Percentiles rank a stretch among this genome's conserved stretches.
phyloP scores from a whole-genome alignment of 352 stramenopile genomes.

The Pythium chondricola region DNA sequence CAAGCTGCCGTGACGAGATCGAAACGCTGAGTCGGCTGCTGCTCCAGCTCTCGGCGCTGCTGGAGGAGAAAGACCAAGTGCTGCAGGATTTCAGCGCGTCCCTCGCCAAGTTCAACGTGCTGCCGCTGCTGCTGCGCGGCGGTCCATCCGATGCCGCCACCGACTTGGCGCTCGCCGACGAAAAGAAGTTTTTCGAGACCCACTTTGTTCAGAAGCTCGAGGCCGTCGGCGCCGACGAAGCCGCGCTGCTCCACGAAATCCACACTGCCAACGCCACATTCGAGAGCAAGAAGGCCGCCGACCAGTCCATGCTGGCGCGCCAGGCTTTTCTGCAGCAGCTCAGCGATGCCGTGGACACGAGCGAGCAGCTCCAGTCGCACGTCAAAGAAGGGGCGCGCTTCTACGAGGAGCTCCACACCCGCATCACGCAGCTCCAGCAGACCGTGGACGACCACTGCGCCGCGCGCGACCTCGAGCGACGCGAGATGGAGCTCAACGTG shows the following conservation, averaged over 20 bases:
- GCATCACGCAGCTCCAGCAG: slow-evolving; percentile 60
- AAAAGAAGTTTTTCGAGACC: slow-evolving; percentile 56
- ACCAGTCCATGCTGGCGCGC: slow-evolving; percentile 44
- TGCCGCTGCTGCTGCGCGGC: slow-evolving; percentile 44
- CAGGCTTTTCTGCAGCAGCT: slow-evolving; percentile 56
- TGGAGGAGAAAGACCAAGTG: slow-evolving; percentile 62
- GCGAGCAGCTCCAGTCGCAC: slow-evolving; percentile 71
- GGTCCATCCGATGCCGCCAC: slow-evolving; percentile 10
- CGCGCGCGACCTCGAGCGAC: slow-evolving; percentile 59
- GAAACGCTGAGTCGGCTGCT: slow-evolving; percentile 35
- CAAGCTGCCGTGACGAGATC: slow-evolving; percentile 53
- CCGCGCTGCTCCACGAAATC: slow-evolving; percentile 31
- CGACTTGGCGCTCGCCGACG: slow-evolving; percentile 32
- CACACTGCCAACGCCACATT: slow-evolving; percentile 43
- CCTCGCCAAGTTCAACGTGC: slow-evolving; percentile 51
- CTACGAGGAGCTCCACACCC: slow-evolving; percentile 47
- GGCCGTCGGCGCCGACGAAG: slow-evolving; percentile 46
- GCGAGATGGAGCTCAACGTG: slow-evolving; percentile 65
- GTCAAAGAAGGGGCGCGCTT: slow-evolving; percentile 65
- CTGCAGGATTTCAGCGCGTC: slow-evolving; percentile 42
- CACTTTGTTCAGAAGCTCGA: slow-evolving; percentile 54
- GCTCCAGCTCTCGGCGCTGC: slow-evolving; percentile 39
- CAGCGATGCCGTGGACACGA: slow-evolving; percentile 63
- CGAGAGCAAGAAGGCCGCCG: slow-evolving; percentile 49
- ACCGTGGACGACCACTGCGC: slow-evolving; percentile 69